A percentile compares a stretch with the other conserved stretches of the same genome.
Evolutionary conservation across 2,329 filamentous ascomycete species (phyloP).

Genomic region (Didymella keratinophila): DNA sequence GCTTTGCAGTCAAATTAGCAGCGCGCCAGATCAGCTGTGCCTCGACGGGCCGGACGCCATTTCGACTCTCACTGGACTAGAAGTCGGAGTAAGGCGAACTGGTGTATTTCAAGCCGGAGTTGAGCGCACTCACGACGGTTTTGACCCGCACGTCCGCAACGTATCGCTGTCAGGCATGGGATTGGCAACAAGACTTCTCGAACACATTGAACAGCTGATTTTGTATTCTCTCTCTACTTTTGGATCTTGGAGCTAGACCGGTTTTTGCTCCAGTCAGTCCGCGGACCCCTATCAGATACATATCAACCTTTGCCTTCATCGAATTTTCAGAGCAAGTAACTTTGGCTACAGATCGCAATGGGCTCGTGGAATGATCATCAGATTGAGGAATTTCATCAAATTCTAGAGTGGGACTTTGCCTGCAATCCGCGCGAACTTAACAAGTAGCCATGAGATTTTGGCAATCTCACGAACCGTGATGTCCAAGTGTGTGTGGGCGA

Average conservation of each 20-base stretch:
- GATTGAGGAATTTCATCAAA: background rate
- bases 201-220: background rate
- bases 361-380: too few relatives aligned
- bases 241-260: background rate
- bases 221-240: background rate
- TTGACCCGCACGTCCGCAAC: background rate
- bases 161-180: background rate
- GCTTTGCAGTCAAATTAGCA: background rate
- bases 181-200: background rate
- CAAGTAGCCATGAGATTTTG: background rate
- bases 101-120: background rate
- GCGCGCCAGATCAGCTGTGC: background rate
- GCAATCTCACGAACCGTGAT: background rate
- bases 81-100: background rate
- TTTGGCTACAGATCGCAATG: background rate
- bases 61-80: background rate
- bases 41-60: background rate
- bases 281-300: background rate
- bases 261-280: background rate
- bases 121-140: background rate
- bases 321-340: background rate
- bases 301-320: background rate
- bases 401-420: background rate
- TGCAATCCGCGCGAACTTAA: background rate
- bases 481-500: background rate